Evolutionary conservation across 176 grass and related monocot species (phyloP), one percentile per base, ranked within the genome.

Genomic region (Juncus inflexus): DNA sequence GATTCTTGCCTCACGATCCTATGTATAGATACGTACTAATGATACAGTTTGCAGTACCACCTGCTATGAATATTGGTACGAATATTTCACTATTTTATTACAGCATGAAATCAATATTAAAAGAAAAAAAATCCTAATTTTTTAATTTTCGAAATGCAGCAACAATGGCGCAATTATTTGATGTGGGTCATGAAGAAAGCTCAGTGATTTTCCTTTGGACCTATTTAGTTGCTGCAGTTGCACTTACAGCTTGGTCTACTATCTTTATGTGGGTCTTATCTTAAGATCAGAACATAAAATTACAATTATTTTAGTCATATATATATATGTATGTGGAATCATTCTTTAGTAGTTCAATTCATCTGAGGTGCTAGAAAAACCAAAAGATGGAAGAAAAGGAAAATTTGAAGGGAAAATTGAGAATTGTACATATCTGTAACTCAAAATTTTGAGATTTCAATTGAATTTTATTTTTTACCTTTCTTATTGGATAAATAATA

Each of bases 31-130:
- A 96, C 19, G 82, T 91, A 58, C 74, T 96, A 1, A 89, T 96
- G 92, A 45, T 96, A 67, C 87, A 96, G 60, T 96, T 89, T 36
- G 76, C 87, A 0, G n/a, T 96, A 47, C 84, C 87, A n/a, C 87
- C 87, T 3, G 91, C 84, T 4, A 96, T 91, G 91, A 91, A 81
- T 72, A 96, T 96, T 2, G 84, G 92, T 83, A 89, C 42, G 35
- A 45, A 45, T 3, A 6, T 7, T 60, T 6, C 37, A 52, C 7
- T 28, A 28, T 28, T 28, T 59, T 37, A 54, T 53, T 39, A 49
- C 9, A 9, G 13, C 39, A 9, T 6, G 3, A 4, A 64, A 16
- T 51, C 14, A 3, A 28, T 47, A 47, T 47, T 47, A 47, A 47
- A 47, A 54, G 19, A 55, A 42, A 2, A 40, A 16, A 8, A 66